These are phyloP conservation scores for Pyrus communis DNA, from an alignment of 306 rosid genomes.

Conservation along the genomic window DNA sequence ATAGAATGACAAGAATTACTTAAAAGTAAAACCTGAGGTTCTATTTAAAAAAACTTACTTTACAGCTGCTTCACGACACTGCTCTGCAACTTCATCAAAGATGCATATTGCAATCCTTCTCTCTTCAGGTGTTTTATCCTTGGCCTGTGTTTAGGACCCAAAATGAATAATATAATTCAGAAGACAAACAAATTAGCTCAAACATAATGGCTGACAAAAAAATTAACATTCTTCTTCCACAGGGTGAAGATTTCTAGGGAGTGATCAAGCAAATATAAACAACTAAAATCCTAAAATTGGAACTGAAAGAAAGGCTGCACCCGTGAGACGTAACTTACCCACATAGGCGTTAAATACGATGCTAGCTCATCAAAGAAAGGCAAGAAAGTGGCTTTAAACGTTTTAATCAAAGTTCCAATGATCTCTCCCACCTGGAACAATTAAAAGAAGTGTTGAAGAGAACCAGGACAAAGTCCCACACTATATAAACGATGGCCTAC, in stretches of 20 bases:
- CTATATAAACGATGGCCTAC: background rate
- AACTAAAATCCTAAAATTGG: background rate
- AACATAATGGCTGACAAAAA: background rate
- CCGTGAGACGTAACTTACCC: slow-evolving; percentile 37
- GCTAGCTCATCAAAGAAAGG: slow-evolving; percentile 91
- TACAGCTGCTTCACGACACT: slow-evolving; percentile 88
- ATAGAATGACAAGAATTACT: background rate
- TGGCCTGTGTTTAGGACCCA: slow-evolving; percentile 42
- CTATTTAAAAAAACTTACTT: slow-evolving; percentile 33
- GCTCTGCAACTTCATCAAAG: slow-evolving; percentile 95
- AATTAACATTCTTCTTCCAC: background rate
- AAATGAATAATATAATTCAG: background rate
- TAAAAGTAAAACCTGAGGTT: background rate
- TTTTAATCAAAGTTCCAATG: slow-evolving; percentile 92
- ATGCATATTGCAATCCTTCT: slow-evolving; percentile 95
- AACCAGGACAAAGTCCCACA: background rate
- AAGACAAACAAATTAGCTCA: background rate
- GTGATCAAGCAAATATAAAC: background rate
- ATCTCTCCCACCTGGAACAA: slow-evolving; percentile 80
- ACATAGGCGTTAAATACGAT: slow-evolving; percentile 88
- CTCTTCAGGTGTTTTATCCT: slow-evolving; percentile 96
- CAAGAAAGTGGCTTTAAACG: slow-evolving; percentile 88
- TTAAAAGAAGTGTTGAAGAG: slow-evolving; percentile 6
- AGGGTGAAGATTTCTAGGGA: background rate
- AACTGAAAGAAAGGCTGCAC: background rate